Evolutionary conservation across 2,329 filamentous ascomycete species (phyloP), one percentile per base, ranked within the genome.

Genomic region (Knufia fluminis): DNA sequence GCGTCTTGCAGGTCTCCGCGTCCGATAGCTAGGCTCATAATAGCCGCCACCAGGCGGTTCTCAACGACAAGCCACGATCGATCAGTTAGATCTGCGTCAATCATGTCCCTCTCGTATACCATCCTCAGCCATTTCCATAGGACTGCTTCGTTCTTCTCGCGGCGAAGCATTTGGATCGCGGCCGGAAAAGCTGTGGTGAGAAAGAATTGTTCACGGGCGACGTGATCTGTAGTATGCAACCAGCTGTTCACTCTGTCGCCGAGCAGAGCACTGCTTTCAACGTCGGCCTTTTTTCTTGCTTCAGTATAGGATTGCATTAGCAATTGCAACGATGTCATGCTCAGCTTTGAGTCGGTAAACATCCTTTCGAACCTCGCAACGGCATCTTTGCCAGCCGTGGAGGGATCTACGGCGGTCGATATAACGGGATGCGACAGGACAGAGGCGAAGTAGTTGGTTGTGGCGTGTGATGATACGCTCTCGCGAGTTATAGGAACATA

Each of bases 81-180:
- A 14, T 14, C 17, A 14, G 14, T 17, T 4, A 50, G 36, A 12
- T 42, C n/a, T 19, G 38, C 46, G 9, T 48, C 6, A 23, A 36
- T 33, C 31, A 39, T 12, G 3, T 52, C 46, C 14, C 54, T 46
- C 36, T 58, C 52, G 35, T 56, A 52, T 12, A 56, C 53, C 12
- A 36, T 53, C 19, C 46, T 46, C 23, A 60, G 31, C 55, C 56
- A 61, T 16, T 59, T 44, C 52, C 52, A 58, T 4, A 61, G 54
- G 17, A 58, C 58, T n/a, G 52, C 49, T 36, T 59, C 55, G 17
- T 60, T 46, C 8, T 56, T 59, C 31, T 56, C 53, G 4, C 51
- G 50, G 22, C 55, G 48, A 19, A 48, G 44, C 8, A 56, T 50
- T 32, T 45, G 40, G 7, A 57, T 48, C 4, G 55, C 39, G 8